A percentile compares a stretch with the other conserved stretches of the same genome.
Conservation (phyloP, 352 stramenopile species). For the Pythium dissimile region DNA sequence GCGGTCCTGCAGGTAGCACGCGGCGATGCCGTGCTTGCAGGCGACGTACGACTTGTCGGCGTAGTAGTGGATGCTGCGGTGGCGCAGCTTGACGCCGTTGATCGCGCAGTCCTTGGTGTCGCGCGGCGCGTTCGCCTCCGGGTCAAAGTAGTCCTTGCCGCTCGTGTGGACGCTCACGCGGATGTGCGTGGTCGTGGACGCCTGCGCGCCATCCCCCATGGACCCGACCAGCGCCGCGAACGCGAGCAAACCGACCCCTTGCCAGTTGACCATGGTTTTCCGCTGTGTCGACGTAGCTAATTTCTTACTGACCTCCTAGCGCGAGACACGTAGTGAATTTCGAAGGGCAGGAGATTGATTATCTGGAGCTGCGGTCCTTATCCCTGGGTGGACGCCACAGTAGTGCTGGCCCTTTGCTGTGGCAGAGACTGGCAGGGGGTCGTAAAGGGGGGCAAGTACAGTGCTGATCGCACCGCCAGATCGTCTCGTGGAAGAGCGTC, state of each 20-base stretch:
- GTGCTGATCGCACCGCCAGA: slow-evolving; percentile 11
- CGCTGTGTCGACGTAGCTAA: not conserved
- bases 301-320: too few relatives aligned
- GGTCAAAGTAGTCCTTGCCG: not conserved
- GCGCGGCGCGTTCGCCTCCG: not conserved
- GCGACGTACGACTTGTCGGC: slow-evolving; percentile 67
- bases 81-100: slow-evolving; percentile 47
- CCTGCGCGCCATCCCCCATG: slow-evolving; percentile 16
- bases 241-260: slow-evolving; percentile 19
- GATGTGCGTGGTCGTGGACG: slow-evolving; percentile 31
- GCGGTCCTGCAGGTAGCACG: slow-evolving; percentile 63
- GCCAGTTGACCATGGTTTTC: slow-evolving; percentile 20
- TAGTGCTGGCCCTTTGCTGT: too few relatives aligned
- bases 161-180: slow-evolving; percentile 15
- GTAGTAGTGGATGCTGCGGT: slow-evolving; percentile 73
- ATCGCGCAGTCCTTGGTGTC: slow-evolving; percentile 47
- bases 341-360: too few relatives aligned
- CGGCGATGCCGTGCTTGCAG: slow-evolving; percentile 52
- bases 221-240: slow-evolving; percentile 7
- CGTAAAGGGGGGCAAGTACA: slow-evolving; percentile 3
- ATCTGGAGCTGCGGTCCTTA: too few relatives aligned
- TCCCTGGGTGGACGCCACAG: too few relatives aligned
- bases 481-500: slow-evolving; percentile 2
- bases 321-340: too few relatives aligned
- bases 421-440: not conserved